phyloP scores from a whole-genome alignment of 2,329 filamentous ascomycete species.

The Colletotrichum coccodes region DNA sequence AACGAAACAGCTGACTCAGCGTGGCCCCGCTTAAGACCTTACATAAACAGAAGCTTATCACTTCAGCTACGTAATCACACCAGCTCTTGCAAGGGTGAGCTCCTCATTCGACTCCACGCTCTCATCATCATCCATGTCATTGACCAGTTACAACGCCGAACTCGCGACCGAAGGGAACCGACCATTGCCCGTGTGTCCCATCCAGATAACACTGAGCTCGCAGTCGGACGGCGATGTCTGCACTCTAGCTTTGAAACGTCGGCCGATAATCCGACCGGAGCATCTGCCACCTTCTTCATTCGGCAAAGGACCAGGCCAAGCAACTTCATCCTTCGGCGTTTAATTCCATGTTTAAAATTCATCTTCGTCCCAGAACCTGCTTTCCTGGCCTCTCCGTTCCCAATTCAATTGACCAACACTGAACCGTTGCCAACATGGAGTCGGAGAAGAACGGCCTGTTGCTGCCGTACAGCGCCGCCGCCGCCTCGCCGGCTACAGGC shows the following conservation, averaged over 20 bases:
- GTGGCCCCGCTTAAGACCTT: neutral
- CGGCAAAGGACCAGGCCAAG: conserved; percentile 15
- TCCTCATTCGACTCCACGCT: conserved; percentile 31
- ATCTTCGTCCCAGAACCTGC: neutral
- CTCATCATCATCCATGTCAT: conserved; percentile 31
- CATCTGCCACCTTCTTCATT: conserved; percentile 28
- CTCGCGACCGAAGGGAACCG: conserved; percentile 24
- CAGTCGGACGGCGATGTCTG: conserved; percentile 13
- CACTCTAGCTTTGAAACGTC: conserved; percentile 24
- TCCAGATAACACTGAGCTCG: conserved; percentile 4
- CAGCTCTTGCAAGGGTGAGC: conserved; percentile 22
- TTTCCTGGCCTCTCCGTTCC: neutral
- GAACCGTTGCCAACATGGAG: conserved; percentile 17
- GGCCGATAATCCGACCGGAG: conserved; percentile 27
- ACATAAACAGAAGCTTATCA: conserved; percentile 16
- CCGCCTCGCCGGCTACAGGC: conserved; percentile 38
- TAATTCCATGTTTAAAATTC: neutral
- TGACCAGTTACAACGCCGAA: conserved; percentile 28
- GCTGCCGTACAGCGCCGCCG: conserved; percentile 53
- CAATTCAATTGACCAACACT: neutral
- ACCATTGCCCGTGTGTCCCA: conserved; percentile 10
- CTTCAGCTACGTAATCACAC: conserved; percentile 26
- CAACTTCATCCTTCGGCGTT: conserved; percentile 7
- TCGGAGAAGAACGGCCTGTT: conserved; percentile 51
- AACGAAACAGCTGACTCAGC: neutral